Percentiles rank a stretch among this genome's conserved stretches.
These are phyloP conservation scores for Rhizopogon salebrosus DNA, from an alignment of 768 basidiomycete species.

Conservation along the genomic window DNA sequence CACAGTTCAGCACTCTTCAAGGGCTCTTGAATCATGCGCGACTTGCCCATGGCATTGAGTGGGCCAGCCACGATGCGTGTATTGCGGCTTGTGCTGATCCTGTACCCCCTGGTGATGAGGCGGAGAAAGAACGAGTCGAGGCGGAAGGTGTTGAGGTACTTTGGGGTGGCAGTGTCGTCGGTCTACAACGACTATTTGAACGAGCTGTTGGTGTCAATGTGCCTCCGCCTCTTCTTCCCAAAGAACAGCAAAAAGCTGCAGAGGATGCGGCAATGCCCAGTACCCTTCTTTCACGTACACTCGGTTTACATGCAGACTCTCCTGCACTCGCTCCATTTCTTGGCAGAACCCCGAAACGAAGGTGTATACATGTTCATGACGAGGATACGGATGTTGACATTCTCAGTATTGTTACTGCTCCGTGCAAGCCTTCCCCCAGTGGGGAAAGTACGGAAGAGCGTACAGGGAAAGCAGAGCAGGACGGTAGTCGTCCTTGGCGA, in stretches of 20 bases:
- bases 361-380: constrained; percentile 33
- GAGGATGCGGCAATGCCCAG: constrained; percentile 16
- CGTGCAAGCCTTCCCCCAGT: background rate
- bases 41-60: constrained; percentile 42
- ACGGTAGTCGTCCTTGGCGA: constrained; percentile 19
- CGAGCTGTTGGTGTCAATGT: constrained; percentile 38
- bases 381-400: constrained; percentile 33
- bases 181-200: constrained; percentile 43
- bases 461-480: background rate
- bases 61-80: constrained; percentile 48
- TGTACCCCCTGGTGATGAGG: constrained; percentile 26
- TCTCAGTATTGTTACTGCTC: constrained; percentile 8
- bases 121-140: constrained; percentile 32
- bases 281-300: constrained; percentile 40
- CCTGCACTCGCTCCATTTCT: constrained; percentile 48
- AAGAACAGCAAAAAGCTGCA: background rate
- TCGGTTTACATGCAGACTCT: constrained; percentile 47
- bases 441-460: background rate
- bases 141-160: constrained; percentile 32
- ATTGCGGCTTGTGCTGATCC: constrained; percentile 39
- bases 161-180: constrained; percentile 34
- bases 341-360: constrained; percentile 37
- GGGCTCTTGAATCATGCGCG: constrained; percentile 50
- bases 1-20: constrained; percentile 46
- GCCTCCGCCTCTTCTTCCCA: constrained; percentile 6